phyloP scores from a whole-genome alignment of 352 stramenopile genomes.

The Aphanomyces stellatus region DNA sequence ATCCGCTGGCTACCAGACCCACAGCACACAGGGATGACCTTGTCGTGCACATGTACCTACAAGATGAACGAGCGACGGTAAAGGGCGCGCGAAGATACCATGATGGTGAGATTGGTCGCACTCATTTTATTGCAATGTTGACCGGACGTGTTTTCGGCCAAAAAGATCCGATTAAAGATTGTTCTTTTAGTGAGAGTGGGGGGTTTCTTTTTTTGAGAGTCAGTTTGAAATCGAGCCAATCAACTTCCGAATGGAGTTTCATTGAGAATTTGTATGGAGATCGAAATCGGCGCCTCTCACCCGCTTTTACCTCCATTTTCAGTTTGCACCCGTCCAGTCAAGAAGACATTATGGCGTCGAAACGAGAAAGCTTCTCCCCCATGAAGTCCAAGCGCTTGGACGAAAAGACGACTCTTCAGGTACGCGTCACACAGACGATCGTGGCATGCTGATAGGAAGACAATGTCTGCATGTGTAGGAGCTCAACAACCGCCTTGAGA shows the following conservation, averaged over 20 bases:
- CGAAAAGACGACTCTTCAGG: conserved; percentile 74
- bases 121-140: not conserved
- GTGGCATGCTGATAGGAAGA: not conserved
- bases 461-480: conserved; percentile 26
- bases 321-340: conserved; percentile 5
- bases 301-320: conserved; percentile 14
- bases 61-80: not conserved
- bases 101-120: conserved; percentile 14
- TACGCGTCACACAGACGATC: conserved; percentile 21
- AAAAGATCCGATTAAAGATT: not conserved
- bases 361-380: conserved; percentile 37
- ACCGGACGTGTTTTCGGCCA: not conserved
- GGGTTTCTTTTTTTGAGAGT: not conserved
- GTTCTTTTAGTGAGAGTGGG: not conserved
- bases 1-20: conserved; percentile 67
- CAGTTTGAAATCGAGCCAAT: conserved; percentile 9
- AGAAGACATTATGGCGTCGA: conserved; percentile 12
- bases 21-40: conserved; percentile 60
- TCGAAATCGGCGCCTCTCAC: not conserved
- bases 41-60: conserved; percentile 49
- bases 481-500: conserved; percentile 72
- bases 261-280: conserved; percentile 20
- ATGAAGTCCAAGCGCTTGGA: conserved; percentile 82
- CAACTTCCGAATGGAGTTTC: not conserved
- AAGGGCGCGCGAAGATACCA: conserved; percentile 7